Percentiles rank a stretch among this genome's conserved stretches.
These are phyloP conservation scores for Bipolaris gigantea DNA, from an alignment of 2,329 filamentous ascomycete species.

Conservation along the genomic window DNA sequence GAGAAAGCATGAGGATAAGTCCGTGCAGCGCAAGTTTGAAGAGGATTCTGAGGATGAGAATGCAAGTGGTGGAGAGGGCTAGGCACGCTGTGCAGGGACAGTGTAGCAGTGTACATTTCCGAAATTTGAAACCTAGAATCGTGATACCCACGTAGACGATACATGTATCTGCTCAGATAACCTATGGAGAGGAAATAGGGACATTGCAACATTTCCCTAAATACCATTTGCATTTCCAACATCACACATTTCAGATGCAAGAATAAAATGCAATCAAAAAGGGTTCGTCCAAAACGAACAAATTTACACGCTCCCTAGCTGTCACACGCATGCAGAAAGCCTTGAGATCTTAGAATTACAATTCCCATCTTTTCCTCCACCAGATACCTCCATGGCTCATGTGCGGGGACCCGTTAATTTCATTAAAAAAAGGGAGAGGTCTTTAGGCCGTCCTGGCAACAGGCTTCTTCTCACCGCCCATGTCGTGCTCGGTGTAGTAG, in stretches of 20 bases:
- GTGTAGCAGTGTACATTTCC: no score
- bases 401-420: background rate
- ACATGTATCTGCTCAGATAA: no score
- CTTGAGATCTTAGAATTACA: constrained; percentile 33
- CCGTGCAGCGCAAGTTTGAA: constrained; percentile 29
- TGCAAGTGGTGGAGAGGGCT: constrained; percentile 40
- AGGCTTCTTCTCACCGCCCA: constrained; percentile 38
- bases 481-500: constrained; percentile 62
- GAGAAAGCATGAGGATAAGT: constrained; percentile 33
- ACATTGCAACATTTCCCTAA: no score
- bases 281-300: no score
- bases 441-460: constrained; percentile 39
- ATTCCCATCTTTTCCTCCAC: constrained; percentile 5
- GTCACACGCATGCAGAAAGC: constrained; percentile 17
- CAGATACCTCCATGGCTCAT: background rate
- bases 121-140: no score
- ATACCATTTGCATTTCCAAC: no score
- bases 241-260: no score
- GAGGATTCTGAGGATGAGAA: constrained; percentile 44
- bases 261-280: no score
- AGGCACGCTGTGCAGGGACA: no score
- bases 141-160: no score
- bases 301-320: no score
- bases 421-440: background rate
- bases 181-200: no score